A percentile compares a stretch with the other conserved stretches of the same genome.
Evolutionary conservation across 179 eudicot genomes (phyloP).

Genomic region (Heliamphora pulchella): DNA sequence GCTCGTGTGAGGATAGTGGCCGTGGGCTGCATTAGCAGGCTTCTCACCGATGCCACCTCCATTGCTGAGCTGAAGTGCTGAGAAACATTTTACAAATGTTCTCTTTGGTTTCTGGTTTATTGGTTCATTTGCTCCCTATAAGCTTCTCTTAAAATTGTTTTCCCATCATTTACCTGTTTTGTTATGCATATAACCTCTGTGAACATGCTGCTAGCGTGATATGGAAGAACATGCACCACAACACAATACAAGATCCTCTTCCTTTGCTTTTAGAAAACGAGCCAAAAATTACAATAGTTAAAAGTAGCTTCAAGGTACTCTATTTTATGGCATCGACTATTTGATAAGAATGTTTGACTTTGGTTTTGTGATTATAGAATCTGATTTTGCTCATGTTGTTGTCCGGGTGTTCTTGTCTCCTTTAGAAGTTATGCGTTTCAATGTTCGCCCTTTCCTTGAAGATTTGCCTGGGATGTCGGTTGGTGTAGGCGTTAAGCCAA

Average conservation of each 20-base stretch:
- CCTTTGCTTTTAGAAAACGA: neutral
- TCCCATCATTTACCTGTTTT: neutral
- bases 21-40: constrained; percentile 17
- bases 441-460: too few species aligned
- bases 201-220: neutral
- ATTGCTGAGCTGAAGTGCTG: neutral
- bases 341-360: too few species aligned
- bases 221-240: neutral
- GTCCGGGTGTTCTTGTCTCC: too few species aligned
- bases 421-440: too few species aligned
- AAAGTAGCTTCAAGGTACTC: too few species aligned
- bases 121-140: constrained; percentile 1
- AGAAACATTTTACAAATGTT: neutral
- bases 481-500: too few species aligned
- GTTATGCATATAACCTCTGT: constrained; percentile 3
- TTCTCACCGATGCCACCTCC: neutral
- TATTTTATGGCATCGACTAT: too few species aligned
- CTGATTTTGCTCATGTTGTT: too few species aligned
- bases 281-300: too few species aligned
- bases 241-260: neutral
- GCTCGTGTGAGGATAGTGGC: constrained; percentile 30
- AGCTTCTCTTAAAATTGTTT: constrained; percentile 9
- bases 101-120: neutral
- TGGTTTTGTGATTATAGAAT: too few species aligned
- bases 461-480: too few species aligned